phyloP scores from a whole-genome alignment of 805 yeast genomes.

The Metschnikowia sp. region DNA sequence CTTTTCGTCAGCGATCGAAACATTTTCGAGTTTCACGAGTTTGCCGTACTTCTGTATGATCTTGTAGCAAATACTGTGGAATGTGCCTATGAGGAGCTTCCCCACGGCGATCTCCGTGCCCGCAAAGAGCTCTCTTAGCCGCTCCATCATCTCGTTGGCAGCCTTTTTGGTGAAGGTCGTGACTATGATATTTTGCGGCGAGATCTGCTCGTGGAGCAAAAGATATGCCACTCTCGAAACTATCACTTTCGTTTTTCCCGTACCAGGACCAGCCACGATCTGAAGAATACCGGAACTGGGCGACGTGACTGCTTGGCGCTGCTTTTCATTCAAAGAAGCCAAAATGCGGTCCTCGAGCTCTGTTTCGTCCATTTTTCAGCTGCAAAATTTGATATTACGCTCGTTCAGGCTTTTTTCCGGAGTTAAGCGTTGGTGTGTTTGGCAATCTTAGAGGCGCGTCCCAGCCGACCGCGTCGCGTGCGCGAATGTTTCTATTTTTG shows the following conservation, averaged over 20 bases:
- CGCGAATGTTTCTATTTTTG: no score
- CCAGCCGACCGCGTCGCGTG: no score
- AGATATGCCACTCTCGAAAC: conserved; percentile 76
- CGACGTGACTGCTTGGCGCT: conserved; percentile 40
- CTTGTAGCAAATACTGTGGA: conserved; percentile 76
- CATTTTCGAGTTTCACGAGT: conserved; percentile 41
- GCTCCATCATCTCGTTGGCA: conserved; percentile 74
- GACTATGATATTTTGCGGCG: conserved; percentile 67
- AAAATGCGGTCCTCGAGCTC: conserved; percentile 9
- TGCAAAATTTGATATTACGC: background rate
- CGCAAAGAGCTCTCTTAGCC: conserved; percentile 43
- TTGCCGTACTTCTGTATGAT: conserved; percentile 56
- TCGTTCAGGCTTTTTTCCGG: background rate
- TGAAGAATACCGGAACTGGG: conserved; percentile 37
- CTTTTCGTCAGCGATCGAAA: conserved; percentile 61
- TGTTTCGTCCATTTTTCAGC: background rate
- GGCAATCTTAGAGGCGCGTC: no score
- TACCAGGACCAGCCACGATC: conserved; percentile 60
- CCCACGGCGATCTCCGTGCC: conserved; percentile 35
- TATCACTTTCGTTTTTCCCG: conserved; percentile 79
- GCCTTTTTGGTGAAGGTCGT: conserved; percentile 95
- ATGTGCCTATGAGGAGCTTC: conserved; percentile 75
- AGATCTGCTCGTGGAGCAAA: conserved; percentile 46
- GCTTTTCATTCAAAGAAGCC: conserved; percentile 37
- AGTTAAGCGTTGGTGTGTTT: no score